Conservation (phyloP, 2,329 filamentous ascomycete species). For the Claviceps sp. region DNA sequence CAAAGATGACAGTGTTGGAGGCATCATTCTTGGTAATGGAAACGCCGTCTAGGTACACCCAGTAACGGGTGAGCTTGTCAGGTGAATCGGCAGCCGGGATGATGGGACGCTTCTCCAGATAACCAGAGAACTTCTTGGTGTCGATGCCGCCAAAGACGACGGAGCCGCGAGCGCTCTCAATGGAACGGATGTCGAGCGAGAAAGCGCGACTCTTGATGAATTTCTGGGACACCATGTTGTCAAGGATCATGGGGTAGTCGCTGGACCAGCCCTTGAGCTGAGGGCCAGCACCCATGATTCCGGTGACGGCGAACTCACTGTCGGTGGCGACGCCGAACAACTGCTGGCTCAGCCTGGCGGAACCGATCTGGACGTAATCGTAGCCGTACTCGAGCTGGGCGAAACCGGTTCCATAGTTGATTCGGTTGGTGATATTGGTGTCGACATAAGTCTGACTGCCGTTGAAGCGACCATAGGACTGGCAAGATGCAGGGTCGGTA, state of each 20-base stretch:
- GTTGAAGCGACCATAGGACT: slow-evolving; percentile 17
- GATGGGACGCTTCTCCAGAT: slow-evolving; percentile 42
- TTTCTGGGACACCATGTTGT: slow-evolving; percentile 20
- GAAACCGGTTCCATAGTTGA: slow-evolving; percentile 21
- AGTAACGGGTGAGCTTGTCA: slow-evolving; percentile 25
- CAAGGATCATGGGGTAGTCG: slow-evolving; percentile 21
- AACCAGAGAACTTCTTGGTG: slow-evolving; percentile 39
- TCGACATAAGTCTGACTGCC: slow-evolving; percentile 17
- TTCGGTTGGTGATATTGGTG: slow-evolving; percentile 12
- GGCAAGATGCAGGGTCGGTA: slow-evolving; percentile 15
- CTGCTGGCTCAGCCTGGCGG: slow-evolving; percentile 19
- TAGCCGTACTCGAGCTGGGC: slow-evolving; percentile 21
- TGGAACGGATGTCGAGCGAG: slow-evolving; percentile 20
- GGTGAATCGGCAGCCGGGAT: slow-evolving; percentile 27
- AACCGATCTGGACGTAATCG: slow-evolving; percentile 20
- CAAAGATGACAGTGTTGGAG: slow-evolving; percentile 31
- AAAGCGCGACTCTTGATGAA: slow-evolving; percentile 25
- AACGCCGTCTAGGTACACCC: slow-evolving; percentile 27
- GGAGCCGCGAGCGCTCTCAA: slow-evolving; percentile 18
- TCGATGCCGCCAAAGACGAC: slow-evolving; percentile 45
- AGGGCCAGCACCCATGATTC: slow-evolving; percentile 24
- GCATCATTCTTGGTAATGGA: slow-evolving; percentile 19
- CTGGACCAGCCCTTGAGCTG: slow-evolving; percentile 20
- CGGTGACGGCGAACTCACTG: slow-evolving; percentile 15
- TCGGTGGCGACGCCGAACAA: slow-evolving; percentile 23